Conservation (phyloP, 164 flowering plant genomes). For the Dillenia suffruticosa region DNA sequence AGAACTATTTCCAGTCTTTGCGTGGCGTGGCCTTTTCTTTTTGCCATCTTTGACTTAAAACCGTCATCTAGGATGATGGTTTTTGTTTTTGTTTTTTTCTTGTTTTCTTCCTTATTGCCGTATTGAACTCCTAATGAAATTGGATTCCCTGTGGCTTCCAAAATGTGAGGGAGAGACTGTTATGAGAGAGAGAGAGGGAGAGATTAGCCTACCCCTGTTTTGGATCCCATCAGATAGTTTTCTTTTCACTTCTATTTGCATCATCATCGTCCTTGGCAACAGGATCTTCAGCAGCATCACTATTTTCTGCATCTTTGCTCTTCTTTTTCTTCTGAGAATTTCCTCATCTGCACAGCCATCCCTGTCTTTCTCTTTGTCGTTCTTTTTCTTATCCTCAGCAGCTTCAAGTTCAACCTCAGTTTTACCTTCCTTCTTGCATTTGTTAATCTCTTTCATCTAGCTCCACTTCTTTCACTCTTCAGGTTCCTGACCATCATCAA, state of each 20-base stretch:
- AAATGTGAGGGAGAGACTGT: no score
- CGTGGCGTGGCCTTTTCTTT: no score
- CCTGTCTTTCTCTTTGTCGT: conserved; percentile 6
- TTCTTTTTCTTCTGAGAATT: conserved; percentile 31
- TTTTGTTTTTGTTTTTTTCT: no score
- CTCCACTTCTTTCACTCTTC: conserved; percentile 20
- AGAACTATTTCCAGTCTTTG: no score
- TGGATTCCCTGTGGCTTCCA: no score
- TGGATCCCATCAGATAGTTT: conserved; percentile 28
- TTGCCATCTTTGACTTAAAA: no score
- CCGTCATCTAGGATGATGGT: no score
- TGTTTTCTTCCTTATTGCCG: no score
- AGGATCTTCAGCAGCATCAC: conserved; percentile 3
- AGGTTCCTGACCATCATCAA: conserved; percentile 14
- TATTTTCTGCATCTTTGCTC: conserved; percentile 25
- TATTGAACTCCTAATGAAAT: no score
- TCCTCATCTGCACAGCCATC: conserved; percentile 5
- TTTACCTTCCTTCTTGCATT: conserved; percentile 7
- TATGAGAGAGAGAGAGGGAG: no score
- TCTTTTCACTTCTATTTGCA: conserved; percentile 40
- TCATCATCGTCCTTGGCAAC: conserved; percentile 11
- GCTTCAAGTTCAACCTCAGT: conserved; percentile 17
- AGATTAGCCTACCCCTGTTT: conserved; percentile 19
- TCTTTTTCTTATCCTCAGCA: conserved; percentile 34
- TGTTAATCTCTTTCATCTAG: conserved; percentile 14